Evolutionary conservation across 352 stramenopile species (phyloP).

Genomic region (Globisporangium carolinianum): DNA sequence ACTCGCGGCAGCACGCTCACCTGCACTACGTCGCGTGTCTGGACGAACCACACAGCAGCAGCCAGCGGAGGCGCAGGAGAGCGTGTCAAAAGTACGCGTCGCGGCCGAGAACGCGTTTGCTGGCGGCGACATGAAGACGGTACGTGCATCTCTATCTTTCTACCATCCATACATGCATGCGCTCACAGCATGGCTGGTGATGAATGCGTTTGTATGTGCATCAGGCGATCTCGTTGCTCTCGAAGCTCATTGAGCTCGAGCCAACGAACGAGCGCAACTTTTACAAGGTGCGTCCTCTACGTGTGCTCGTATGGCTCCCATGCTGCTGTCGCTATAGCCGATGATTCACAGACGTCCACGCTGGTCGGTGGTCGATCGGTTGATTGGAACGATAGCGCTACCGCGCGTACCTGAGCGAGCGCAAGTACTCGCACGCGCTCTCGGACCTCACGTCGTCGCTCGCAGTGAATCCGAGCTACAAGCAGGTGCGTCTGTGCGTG

Average conservation of each 20-base stretch:
- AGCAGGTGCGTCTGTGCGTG: conserved; percentile 23
- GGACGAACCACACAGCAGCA: neutral
- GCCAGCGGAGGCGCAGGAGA: conserved; percentile 25
- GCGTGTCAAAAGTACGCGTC: conserved; percentile 52
- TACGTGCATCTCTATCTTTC: conserved; percentile 10
- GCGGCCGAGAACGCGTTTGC: conserved; percentile 76
- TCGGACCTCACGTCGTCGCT: conserved; percentile 65
- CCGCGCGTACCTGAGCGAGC: conserved; percentile 71
- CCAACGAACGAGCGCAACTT: conserved; percentile 76
- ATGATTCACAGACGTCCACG: no score
- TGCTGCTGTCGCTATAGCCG: neutral
- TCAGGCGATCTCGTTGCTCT: conserved; percentile 67
- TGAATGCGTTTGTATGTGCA: neutral
- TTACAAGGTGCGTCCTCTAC: conserved; percentile 40
- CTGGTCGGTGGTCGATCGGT: neutral
- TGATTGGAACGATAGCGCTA: conserved; percentile 25
- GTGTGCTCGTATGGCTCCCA: neutral
- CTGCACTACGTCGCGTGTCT: no score
- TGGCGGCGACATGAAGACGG: conserved; percentile 70
- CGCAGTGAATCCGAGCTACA: conserved; percentile 71
- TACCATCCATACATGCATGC: neutral
- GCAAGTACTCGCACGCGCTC: conserved; percentile 71
- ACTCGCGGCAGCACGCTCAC: neutral
- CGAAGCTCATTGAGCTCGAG: conserved; percentile 76
- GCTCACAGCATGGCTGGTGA: neutral